Evolutionary conservation across 805 yeast species (phyloP), one percentile per base, ranked within the genome.

Genomic region (Candida golubevii): DNA sequence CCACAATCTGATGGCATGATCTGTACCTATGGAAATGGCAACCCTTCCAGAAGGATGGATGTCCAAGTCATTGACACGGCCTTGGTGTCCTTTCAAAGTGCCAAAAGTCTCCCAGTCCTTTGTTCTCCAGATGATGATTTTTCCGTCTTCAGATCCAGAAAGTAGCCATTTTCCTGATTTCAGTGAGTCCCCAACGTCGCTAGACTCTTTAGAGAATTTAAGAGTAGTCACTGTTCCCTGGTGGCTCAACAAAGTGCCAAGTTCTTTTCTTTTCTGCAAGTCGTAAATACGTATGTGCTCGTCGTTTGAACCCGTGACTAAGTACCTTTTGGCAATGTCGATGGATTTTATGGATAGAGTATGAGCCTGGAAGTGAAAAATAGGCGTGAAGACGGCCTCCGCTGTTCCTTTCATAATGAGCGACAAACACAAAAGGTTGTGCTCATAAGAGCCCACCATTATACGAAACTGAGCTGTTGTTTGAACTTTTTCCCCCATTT

Each of bases 31-130:
- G 48, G 95, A 84, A 26, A 93, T 78, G 6, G 97, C 97, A 45
- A 93, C 80, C 66, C 88, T 78, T 11, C 96, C 96, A 4, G 88
- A 74, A 13, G 95, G 95, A 63, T 93, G 99, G 33, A 93, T 85
- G 27, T 89, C 85, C 35, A 93, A 58, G 62, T 89, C 98, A 53
- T 84, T 85, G 35, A 93, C 78, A 42, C 85, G 74, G n/a, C 80
- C 91, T 36, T 75, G 76, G 65, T 91, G 98, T 10, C 97, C 98
- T 62, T 89, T 89, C 63, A 93, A 71, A 11, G 83, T 80, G 5
- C 93, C 95, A 61, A 88, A 82, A 35, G 81, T 75, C 60, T 93
- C 98, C 99, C 99, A 93, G 66, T 93, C 99, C 62, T 87, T 88
- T 3, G 93, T 85, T 63, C 98, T 75, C 99, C 99, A 93, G 35